A percentile compares a stretch with the other conserved stretches of the same genome.
Conservation (phyloP, 192 early-diverging fungal species). For the Tieghemiomyces parasiticus region DNA sequence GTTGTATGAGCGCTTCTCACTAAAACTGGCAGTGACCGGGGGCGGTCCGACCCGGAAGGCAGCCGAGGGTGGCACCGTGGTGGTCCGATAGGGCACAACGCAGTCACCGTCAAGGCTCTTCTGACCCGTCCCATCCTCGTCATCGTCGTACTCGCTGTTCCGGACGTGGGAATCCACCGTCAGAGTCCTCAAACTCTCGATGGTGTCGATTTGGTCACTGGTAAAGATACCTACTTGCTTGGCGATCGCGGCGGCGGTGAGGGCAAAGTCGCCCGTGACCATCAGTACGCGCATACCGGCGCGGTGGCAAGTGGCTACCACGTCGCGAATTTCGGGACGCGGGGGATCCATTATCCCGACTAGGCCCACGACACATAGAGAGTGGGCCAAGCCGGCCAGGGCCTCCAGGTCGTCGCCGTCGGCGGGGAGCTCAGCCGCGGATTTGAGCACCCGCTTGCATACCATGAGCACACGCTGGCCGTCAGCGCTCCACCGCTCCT, state of each 20-base stretch:
- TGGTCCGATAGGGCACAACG: not conserved
- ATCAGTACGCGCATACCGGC: constrained; percentile 68
- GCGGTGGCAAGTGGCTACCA: constrained; percentile 37
- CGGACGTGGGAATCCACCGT: not conserved
- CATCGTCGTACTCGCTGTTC: not conserved
- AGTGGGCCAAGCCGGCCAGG: constrained; percentile 17
- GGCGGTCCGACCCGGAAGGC: not conserved
- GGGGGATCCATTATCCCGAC: constrained; percentile 74
- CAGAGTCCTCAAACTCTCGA: constrained; percentile 18
- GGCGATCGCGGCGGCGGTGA: constrained; percentile 68
- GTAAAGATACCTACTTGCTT: constrained; percentile 64
- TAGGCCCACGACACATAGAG: constrained; percentile 54
- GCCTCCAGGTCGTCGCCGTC: constrained; percentile 17
- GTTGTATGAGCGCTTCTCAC: not conserved
- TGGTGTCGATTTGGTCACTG: constrained; percentile 13
- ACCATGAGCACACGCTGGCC: constrained; percentile 42
- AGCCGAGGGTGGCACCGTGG: too few relatives aligned
- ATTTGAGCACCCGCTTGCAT: constrained; percentile 13
- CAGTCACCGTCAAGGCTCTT: not conserved
- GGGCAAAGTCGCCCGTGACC: constrained; percentile 69
- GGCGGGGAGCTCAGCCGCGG: constrained; percentile 16
- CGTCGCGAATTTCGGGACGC: constrained; percentile 47
- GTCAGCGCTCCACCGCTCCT: constrained; percentile 33
- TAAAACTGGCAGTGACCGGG: not conserved
- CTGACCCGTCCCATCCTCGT: not conserved